phyloP scores from a whole-genome alignment of 306 rosid genomes.

The Fagus sylvatica region DNA sequence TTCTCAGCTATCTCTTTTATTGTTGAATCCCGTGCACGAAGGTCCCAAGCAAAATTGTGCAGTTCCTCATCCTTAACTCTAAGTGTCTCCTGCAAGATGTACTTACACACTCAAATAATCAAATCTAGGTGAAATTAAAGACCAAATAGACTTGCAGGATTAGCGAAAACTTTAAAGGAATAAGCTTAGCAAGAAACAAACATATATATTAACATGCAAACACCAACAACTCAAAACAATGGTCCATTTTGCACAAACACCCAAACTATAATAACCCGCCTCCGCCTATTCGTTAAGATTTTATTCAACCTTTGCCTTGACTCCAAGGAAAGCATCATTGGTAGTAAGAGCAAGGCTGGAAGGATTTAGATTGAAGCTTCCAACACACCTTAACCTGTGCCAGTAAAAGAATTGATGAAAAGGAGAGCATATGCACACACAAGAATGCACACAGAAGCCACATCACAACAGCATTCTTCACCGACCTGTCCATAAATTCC shows the following conservation, averaged over 20 bases:
- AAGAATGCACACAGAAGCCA: neutral
- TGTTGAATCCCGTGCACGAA: conserved; percentile 93
- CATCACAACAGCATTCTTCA: neutral
- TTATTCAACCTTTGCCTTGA: too few relatives aligned
- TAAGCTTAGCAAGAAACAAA: neutral
- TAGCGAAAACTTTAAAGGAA: conserved; percentile 9
- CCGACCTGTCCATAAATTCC: neutral
- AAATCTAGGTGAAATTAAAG: conserved; percentile 20
- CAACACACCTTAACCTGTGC: too few relatives aligned
- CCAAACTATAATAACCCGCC: too few relatives aligned
- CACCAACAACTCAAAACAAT: too few relatives aligned
- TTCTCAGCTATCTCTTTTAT: conserved; percentile 91
- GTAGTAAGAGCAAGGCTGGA: too few relatives aligned
- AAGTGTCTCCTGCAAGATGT: conserved; percentile 73
- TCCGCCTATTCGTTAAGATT: too few relatives aligned
- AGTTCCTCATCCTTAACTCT: conserved; percentile 96
- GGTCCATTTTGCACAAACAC: too few relatives aligned
- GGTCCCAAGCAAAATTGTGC: conserved; percentile 84
- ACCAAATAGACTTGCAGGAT: conserved; percentile 8
- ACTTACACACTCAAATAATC: conserved; percentile 20
- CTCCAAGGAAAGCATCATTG: too few relatives aligned
- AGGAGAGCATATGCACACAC: neutral
- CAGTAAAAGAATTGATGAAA: too few relatives aligned
- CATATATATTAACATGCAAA: too few relatives aligned
- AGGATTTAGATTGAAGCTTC: too few relatives aligned